phyloP scores from a whole-genome alignment of 306 rosid genomes.

The Lupinus albus region DNA sequence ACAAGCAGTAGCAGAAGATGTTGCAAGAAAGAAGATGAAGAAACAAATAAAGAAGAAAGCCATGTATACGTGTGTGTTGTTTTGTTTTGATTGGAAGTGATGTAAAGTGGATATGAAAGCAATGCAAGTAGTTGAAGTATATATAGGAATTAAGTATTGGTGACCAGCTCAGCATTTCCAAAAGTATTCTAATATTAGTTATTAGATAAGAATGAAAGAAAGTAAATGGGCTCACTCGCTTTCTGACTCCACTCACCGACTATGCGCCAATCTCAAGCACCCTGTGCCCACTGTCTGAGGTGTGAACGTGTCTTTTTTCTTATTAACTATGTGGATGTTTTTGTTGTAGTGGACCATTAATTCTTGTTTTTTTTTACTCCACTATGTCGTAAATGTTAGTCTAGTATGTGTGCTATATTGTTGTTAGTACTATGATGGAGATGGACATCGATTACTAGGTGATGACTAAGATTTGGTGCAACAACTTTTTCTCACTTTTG shows the following conservation, averaged over 20 bases:
- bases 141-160: constrained; percentile 34
- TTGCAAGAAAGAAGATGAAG: constrained; percentile 49
- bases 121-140: constrained; percentile 22
- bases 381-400: too few relatives aligned
- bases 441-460: too few relatives aligned
- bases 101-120: constrained; percentile 4
- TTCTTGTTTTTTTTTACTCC: too few relatives aligned
- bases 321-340: too few relatives aligned
- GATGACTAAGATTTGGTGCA: too few relatives aligned
- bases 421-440: too few relatives aligned
- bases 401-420: too few relatives aligned
- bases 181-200: too few relatives aligned
- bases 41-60: constrained; percentile 47
- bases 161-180: constrained; percentile 55
- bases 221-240: constrained; percentile 32
- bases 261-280: constrained; percentile 37
- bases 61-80: constrained; percentile 36
- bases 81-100: constrained; percentile 7
- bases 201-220: constrained; percentile 45
- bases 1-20: constrained; percentile 69
- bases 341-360: too few relatives aligned
- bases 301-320: not conserved
- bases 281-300: constrained; percentile 15
- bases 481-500: too few relatives aligned
- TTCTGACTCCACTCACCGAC: constrained; percentile 46